Base-by-base conservation (phyloP, 2,329 filamentous ascomycete species). In the Pseudogymnoascus sp. region DNA sequence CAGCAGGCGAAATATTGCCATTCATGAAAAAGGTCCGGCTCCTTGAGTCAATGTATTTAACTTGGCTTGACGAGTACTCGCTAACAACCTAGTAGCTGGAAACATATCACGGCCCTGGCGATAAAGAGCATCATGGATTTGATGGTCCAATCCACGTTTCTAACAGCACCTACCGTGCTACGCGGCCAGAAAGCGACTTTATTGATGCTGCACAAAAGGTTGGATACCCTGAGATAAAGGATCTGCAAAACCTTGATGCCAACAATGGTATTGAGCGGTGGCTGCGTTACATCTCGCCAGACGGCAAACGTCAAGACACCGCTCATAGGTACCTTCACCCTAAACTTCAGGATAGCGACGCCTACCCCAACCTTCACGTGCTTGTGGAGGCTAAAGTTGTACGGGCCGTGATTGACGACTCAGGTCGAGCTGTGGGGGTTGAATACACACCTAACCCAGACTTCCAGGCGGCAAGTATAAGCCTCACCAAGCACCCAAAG, bases 371-470 rank as follows among this genome's bases (percentile, higher is more conserved):
- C 61, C 77, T 88, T 1, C 81, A 87, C 61, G 74, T 88, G 4
- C 73, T 88, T 0, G 74, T 79, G 0, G 77, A 86, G 65, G 77
- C 79, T 2, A 80, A 80, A 61, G 83, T 88, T 0, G 72, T 78
- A 1, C 78, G 77, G 2, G 76, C 86, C 0, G 61, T 85, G 4
- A 81, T 86, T 58, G 75, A 81, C 3, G 74, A 76, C 2, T 38
- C 86, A 85, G 2, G 74, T 77, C 0, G 85, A 84, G 0, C 78
- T 89, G n/a, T n/a, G 1, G 81, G 87, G 65, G 84, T 81, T 64
- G 76, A 78, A 18, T 77, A 79, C 30, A 81, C 78, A 64, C 71
- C 74, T 11, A 72, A 72, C 2, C 76, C 73, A 78, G 61, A 73
- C 71, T 30, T 58, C 62, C 3, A 47, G n/a, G n/a, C n/a, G n/a